phyloP scores from a whole-genome alignment of 768 basidiomycete genomes.

The Boletus subparvulus region DNA sequence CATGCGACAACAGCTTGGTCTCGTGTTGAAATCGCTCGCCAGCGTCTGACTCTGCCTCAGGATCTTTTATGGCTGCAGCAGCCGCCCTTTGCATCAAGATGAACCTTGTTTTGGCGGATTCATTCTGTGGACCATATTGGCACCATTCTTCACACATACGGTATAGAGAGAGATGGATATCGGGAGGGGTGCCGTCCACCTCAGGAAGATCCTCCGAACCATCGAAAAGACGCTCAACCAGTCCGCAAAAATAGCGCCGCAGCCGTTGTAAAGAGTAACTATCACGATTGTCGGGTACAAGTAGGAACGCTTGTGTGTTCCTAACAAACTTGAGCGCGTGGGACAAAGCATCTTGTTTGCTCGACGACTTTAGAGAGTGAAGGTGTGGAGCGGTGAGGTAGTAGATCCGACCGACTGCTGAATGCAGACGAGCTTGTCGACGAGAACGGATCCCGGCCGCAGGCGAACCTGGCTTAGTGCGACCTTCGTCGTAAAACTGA shows the following conservation, averaged over 20 bases:
- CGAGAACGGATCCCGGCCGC: conserved; percentile 56
- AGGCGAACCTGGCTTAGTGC: conserved; percentile 46
- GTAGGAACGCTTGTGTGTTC: conserved; percentile 78
- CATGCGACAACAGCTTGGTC: conserved; percentile 68
- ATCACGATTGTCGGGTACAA: conserved; percentile 67
- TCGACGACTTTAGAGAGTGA: conserved; percentile 65
- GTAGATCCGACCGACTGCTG: conserved; percentile 87
- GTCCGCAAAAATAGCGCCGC: conserved; percentile 88
- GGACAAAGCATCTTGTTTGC: conserved; percentile 68
- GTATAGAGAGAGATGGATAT: conserved; percentile 78
- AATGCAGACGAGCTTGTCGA: conserved; percentile 76
- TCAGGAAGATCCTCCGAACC: conserved; percentile 67
- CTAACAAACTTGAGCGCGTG: conserved; percentile 86
- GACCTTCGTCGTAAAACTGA: conserved; percentile 74
- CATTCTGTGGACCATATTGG: conserved; percentile 73
- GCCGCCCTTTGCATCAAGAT: conserved; percentile 70
- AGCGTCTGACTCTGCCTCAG: conserved; percentile 49
- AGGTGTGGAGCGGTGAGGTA: conserved; percentile 78
- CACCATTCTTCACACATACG: conserved; percentile 94
- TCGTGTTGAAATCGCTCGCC: conserved; percentile 67
- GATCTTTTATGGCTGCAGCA: conserved; percentile 52
- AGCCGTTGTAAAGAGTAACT: conserved; percentile 76
- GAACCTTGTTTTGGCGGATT: conserved; percentile 67
- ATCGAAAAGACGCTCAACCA: conserved; percentile 83
- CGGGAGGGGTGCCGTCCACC: conserved; percentile 68